Percentiles rank a stretch among this genome's conserved stretches.
These are phyloP conservation scores for Lactifluus pinguis DNA, from an alignment of 768 basidiomycete genomes.

Conservation along the genomic window DNA sequence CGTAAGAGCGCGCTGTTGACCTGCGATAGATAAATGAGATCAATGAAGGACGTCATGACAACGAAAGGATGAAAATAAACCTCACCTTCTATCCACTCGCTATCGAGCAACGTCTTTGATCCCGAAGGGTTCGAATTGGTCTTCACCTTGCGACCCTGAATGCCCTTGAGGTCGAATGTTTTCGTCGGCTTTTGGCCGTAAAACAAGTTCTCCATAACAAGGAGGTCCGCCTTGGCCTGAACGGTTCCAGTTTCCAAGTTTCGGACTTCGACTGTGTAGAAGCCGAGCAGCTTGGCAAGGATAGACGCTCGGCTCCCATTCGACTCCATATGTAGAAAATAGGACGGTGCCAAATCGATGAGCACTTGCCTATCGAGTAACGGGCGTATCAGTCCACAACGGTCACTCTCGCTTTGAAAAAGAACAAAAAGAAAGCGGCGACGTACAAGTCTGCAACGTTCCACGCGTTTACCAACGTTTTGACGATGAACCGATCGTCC, in stretches of 20 bases:
- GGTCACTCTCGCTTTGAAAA: neutral
- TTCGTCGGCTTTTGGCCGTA: conserved; percentile 56
- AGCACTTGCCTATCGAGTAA: conserved; percentile 52
- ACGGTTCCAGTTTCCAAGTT: conserved; percentile 59
- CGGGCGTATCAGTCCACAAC: no score
- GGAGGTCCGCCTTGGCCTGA: conserved; percentile 62
- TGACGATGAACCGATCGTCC: conserved; percentile 74
- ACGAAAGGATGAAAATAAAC: neutral
- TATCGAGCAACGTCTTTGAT: conserved; percentile 66
- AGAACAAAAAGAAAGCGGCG: neutral
- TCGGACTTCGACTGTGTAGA: conserved; percentile 69
- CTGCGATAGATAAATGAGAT: conserved; percentile 26
- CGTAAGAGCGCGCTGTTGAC: conserved; percentile 55
- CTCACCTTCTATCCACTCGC: conserved; percentile 74
- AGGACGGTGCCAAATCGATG: conserved; percentile 67
- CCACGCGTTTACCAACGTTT: conserved; percentile 81
- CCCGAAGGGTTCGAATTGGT: conserved; percentile 26
- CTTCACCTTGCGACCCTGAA: conserved; percentile 68
- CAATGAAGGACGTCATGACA: neutral
- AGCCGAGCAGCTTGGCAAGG: conserved; percentile 72
- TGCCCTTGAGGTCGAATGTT: conserved; percentile 80
- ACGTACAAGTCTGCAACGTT: conserved; percentile 77
- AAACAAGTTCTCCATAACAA: conserved; percentile 84
- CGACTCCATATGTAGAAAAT: conserved; percentile 69
- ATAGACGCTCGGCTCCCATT: conserved; percentile 59